Evolutionary conservation across 2,329 filamentous ascomycete species (phyloP).

Genomic region (Chalaropsis ovoidea): DNA sequence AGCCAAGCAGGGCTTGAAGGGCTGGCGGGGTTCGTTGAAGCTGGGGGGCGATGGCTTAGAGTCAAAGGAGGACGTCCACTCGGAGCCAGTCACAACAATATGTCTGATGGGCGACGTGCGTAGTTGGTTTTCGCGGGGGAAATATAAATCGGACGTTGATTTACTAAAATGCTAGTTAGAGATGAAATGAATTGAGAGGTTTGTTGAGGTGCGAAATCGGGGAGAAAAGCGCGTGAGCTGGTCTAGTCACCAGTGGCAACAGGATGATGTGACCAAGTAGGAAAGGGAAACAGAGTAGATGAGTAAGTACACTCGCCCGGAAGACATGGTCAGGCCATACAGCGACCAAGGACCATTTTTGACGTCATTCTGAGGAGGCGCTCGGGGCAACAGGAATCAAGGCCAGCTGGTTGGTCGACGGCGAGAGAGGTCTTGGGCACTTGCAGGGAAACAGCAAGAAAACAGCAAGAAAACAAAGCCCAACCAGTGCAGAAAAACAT

Average conservation of each 20-base stretch:
- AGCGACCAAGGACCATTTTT: not conserved
- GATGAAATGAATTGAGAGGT: not conserved
- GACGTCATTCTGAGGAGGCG: not conserved
- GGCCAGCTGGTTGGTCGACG: not conserved
- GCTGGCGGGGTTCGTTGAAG: conserved; percentile 12
- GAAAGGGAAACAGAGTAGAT: not conserved
- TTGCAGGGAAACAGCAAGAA: not conserved
- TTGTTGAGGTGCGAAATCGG: not conserved
- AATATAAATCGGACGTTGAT: conserved; percentile 5
- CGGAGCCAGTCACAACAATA: not conserved
- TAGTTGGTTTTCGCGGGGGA: conserved; percentile 2
- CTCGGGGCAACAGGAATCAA: not conserved
- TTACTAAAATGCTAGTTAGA: not conserved
- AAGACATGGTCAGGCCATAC: not conserved
- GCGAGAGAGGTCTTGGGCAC: not conserved
- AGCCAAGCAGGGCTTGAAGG: conserved; percentile 6
- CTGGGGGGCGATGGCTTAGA: conserved; percentile 9
- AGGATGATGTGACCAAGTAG: not conserved
- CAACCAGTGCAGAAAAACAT: not conserved
- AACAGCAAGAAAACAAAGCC: not conserved
- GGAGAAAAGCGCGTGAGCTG: not conserved
- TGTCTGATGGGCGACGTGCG: not conserved
- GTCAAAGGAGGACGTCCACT: conserved; percentile 6
- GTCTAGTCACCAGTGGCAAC: conserved; percentile 12
- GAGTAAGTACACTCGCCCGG: no score